A percentile compares a stretch with the other conserved stretches of the same genome.
Conservation (phyloP, 148 eudicot species). For the Gaultheria prostrata region DNA sequence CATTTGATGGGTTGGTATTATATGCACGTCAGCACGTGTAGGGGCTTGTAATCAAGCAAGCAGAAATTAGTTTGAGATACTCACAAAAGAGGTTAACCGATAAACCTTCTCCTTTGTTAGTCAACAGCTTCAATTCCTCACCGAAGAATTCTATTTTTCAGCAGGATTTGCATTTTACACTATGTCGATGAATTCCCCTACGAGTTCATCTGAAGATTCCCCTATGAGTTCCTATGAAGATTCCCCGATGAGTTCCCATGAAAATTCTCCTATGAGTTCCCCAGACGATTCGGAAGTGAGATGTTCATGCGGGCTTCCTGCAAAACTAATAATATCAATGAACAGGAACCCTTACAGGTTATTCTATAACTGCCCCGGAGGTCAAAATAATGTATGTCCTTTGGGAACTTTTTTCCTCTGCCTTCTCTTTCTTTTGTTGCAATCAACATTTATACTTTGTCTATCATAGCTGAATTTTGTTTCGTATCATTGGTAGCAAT, state of each 20-base stretch:
- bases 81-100: not conserved
- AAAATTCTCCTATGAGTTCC: not conserved
- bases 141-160: not conserved
- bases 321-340: not conserved
- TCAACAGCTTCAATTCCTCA: not conserved
- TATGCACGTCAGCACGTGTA: not conserved
- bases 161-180: not conserved
- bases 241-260: not conserved
- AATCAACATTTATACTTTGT: not conserved
- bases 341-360: not conserved
- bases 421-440: not conserved
- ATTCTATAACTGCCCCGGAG: not conserved
- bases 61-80: not conserved
- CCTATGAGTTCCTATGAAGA: not conserved
- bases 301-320: not conserved
- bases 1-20: not conserved
- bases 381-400: not conserved
- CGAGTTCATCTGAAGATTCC: not conserved
- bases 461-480: not conserved
- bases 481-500: not conserved
- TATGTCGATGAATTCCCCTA: not conserved
- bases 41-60: not conserved
- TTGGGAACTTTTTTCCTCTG: not conserved
- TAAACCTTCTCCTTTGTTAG: not conserved
- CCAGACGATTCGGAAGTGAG: not conserved